Evolutionary conservation across 805 yeast genomes (phyloP).

Genomic region (Zygosaccharomyces kombuchaensis): DNA sequence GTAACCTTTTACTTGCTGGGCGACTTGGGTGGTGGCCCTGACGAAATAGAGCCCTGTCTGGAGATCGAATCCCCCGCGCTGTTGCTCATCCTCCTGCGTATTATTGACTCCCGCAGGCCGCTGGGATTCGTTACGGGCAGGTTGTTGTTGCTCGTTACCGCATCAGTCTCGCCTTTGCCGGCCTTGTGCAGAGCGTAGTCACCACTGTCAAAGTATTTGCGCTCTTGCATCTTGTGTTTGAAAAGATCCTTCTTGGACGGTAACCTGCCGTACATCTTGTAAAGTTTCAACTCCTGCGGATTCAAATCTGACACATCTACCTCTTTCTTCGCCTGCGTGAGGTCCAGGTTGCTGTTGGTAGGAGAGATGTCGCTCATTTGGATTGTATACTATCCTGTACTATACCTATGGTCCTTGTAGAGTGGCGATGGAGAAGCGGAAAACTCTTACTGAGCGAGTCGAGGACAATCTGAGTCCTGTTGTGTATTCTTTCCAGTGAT

Average conservation of each 20-base stretch:
- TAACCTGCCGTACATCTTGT: conserved; percentile 76
- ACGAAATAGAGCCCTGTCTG: conserved; percentile 36
- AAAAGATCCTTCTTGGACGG: conserved; percentile 78
- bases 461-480: neutral
- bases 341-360: conserved; percentile 25
- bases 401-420: neutral
- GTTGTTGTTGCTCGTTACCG: conserved; percentile 28
- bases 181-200: conserved; percentile 85
- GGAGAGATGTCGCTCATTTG: conserved; percentile 25
- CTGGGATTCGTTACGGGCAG: conserved; percentile 36
- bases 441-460: neutral
- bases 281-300: conserved; percentile 76
- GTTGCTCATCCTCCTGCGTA: conserved; percentile 34
- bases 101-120: conserved; percentile 34
- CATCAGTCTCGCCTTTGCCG: conserved; percentile 40
- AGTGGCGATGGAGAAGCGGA: neutral
- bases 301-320: conserved; percentile 55
- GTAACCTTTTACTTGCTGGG: conserved; percentile 25
- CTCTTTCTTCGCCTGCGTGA: conserved; percentile 15
- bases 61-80: conserved; percentile 31
- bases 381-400: neutral
- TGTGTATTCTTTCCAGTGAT: neutral
- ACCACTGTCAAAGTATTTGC: conserved; percentile 91
- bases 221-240: conserved; percentile 71
- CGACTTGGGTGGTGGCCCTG: conserved; percentile 36